Percentiles rank a stretch among this genome's conserved stretches.
Conservation (phyloP, 148 eudicot genomes). For the Vaccinium myrtillus region DNA sequence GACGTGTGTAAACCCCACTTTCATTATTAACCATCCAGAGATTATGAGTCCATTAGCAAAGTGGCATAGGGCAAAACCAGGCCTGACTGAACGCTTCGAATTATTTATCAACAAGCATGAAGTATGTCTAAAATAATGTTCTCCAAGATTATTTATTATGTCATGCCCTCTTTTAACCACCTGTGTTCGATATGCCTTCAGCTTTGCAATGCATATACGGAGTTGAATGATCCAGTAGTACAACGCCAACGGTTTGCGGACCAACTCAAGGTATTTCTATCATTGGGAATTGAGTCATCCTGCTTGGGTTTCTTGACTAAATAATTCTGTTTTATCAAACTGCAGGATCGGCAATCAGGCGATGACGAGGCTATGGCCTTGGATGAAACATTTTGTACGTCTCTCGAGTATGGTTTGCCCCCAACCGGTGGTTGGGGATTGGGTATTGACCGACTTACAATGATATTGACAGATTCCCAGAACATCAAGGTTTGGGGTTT, state of each 20-base stretch:
- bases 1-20: constrained; percentile 81
- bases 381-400: constrained; percentile 89
- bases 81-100: constrained; percentile 89
- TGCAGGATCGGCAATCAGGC: constrained; percentile 94
- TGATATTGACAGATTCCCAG: constrained; percentile 88
- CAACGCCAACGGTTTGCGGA: constrained; percentile 92
- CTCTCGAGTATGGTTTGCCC: constrained; percentile 89
- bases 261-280: constrained; percentile 70
- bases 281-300: background rate
- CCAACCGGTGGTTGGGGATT: constrained; percentile 97
- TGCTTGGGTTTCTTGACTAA: background rate
- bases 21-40: constrained; percentile 90
- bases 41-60: constrained; percentile 97
- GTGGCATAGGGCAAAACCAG: constrained; percentile 94
- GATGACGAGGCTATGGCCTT: constrained; percentile 99
- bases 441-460: constrained; percentile 83
- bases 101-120: constrained; percentile 91
- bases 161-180: background rate
- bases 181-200: constrained; percentile 16
- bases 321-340: constrained; percentile 6
- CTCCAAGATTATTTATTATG: background rate
- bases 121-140: constrained; percentile 31
- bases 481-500: constrained; percentile 70
- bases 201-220: constrained; percentile 96
- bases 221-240: constrained; percentile 88